Evolutionary conservation across 345 rosid species (phyloP).

Genomic region (Eutrema yunnanense): DNA sequence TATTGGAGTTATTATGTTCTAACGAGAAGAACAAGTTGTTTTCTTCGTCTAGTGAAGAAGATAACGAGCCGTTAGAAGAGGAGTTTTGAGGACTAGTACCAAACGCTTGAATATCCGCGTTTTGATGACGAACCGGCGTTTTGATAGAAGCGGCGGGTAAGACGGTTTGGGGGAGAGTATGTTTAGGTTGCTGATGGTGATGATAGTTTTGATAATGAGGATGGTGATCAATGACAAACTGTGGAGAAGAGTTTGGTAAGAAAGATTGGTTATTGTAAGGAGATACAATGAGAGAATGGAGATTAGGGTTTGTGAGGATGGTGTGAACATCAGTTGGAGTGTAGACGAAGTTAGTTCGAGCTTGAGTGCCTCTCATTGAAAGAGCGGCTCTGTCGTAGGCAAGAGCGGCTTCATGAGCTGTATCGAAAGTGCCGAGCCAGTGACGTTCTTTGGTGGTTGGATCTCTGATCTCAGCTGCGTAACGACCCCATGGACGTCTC

Average conservation of each 20-base stretch:
- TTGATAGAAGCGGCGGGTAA: constrained; percentile 20
- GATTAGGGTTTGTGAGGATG: constrained; percentile 36
- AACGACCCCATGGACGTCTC: constrained; percentile 94
- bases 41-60: constrained; percentile 39
- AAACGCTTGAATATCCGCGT: constrained; percentile 20
- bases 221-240: constrained; percentile 33
- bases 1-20: constrained; percentile 7
- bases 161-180: constrained; percentile 16
- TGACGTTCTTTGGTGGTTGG: constrained; percentile 97
- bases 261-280: constrained; percentile 48
- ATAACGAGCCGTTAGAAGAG: constrained; percentile 30
- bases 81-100: constrained; percentile 34
- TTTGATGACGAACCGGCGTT: constrained; percentile 23
- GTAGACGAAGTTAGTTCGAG: constrained; percentile 82
- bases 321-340: constrained; percentile 36
- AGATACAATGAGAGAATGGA: constrained; percentile 39
- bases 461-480: constrained; percentile 95
- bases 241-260: constrained; percentile 33
- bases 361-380: constrained; percentile 91
- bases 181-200: constrained; percentile 16
- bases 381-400: constrained; percentile 98
- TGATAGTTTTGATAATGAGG: constrained; percentile 23
- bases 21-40: constrained; percentile 41
- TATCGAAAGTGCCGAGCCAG: constrained; percentile 96
- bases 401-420: constrained; percentile 96